Evolutionary conservation across 2,329 filamentous ascomycete genomes (phyloP).

Genomic region (Fusarium sp.): DNA sequence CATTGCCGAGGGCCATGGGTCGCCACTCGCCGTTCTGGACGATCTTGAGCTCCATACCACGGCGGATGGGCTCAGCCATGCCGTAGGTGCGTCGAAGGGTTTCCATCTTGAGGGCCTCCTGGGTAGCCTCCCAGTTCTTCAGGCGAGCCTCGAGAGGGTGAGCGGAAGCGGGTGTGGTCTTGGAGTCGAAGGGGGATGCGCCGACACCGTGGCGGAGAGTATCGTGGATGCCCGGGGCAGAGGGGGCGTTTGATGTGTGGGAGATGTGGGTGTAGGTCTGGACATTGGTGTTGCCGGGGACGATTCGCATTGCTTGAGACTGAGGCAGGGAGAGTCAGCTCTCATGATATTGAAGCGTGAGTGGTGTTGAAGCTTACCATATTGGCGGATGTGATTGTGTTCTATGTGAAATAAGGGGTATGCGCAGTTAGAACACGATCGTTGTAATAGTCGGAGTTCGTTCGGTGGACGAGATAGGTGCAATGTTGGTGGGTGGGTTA

Average conservation of each 20-base stretch:
- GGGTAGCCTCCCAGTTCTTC: conserved; percentile 88
- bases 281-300: conserved; percentile 77
- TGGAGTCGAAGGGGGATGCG: conserved; percentile 66
- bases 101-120: conserved; percentile 90
- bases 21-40: conserved; percentile 83
- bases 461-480: conserved; percentile 1
- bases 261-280: conserved; percentile 74
- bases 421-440: background rate
- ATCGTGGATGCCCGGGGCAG: conserved; percentile 93
- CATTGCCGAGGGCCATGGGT: conserved; percentile 75
- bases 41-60: conserved; percentile 96
- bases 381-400: conserved; percentile 51
- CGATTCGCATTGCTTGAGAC: conserved; percentile 86
- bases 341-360: conserved; percentile 17
- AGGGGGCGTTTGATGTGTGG: conserved; percentile 80
- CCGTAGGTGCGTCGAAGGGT: conserved; percentile 88
- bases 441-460: background rate
- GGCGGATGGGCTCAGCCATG: conserved; percentile 89
- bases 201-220: conserved; percentile 87
- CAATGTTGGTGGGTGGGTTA: conserved; percentile 18
- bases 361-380: conserved; percentile 60
- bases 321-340: conserved; percentile 42
- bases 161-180: conserved; percentile 66
- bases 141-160: conserved; percentile 96
- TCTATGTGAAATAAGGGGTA: background rate